A percentile compares a stretch with the other conserved stretches of the same genome.
Conservation (phyloP, 129 eudicot genomes). For the Helianthus tuberosus region DNA sequence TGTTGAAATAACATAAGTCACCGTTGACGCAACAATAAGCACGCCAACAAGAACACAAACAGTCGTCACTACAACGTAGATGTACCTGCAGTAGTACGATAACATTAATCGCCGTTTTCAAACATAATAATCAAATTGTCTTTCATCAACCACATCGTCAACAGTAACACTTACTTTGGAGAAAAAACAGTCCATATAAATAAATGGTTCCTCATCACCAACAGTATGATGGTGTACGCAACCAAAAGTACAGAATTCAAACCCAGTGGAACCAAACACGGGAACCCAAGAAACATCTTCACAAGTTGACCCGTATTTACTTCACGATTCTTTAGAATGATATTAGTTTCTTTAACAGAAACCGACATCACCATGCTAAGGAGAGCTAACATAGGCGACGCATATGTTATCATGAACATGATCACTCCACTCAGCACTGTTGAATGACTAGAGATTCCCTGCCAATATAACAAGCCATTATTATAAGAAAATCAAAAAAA, state of each 20-base stretch:
- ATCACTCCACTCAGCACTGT: conserved; percentile 76
- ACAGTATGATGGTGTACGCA: conserved; percentile 78
- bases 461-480: conserved; percentile 10
- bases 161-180: conserved; percentile 75
- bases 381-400: conserved; percentile 83
- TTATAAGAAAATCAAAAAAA: neutral
- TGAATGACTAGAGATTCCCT: conserved; percentile 95
- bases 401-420: conserved; percentile 92
- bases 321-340: conserved; percentile 20
- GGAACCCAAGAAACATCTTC: conserved; percentile 62
- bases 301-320: conserved; percentile 54
- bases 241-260: conserved; percentile 74
- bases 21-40: conserved; percentile 57
- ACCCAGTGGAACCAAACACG: conserved; percentile 82
- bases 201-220: conserved; percentile 88
- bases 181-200: conserved; percentile 98
- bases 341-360: conserved; percentile 45
- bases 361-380: conserved; percentile 66
- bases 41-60: conserved; percentile 71
- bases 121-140: neutral
- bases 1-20: conserved; percentile 40
- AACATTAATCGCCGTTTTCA: neutral
- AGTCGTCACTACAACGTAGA: conserved; percentile 80
- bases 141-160: neutral
- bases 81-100: conserved; percentile 54